Percentiles rank a stretch among this genome's conserved stretches.
These are phyloP conservation scores for Zizania palustris DNA, from an alignment of 202 grass and related monocot genomes.

Conservation along the genomic window DNA sequence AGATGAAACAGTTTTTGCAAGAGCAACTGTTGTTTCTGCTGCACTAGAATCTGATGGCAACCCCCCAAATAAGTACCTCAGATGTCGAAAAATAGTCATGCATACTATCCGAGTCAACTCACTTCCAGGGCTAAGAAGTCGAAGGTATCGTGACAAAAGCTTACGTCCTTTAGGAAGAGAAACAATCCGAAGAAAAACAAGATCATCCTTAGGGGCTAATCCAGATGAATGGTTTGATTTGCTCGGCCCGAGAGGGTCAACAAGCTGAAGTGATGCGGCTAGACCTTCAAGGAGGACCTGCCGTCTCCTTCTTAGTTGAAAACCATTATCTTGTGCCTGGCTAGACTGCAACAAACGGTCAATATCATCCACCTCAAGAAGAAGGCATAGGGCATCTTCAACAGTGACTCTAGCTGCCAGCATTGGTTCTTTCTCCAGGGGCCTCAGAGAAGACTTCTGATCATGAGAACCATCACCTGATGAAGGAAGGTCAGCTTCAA, in stretches of 20 bases:
- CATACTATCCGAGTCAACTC: slow-evolving; percentile 86
- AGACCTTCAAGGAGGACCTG: slow-evolving; percentile 93
- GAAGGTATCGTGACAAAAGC: slow-evolving; percentile 73
- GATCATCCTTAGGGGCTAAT: slow-evolving; percentile 76
- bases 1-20: slow-evolving; percentile 68
- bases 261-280: slow-evolving; percentile 84
- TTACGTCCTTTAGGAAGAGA: slow-evolving; percentile 92
- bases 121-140: slow-evolving; percentile 76
- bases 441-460: slow-evolving; percentile 67
- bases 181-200: slow-evolving; percentile 89
- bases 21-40: slow-evolving; percentile 77
- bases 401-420: slow-evolving; percentile 85
- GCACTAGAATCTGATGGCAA: slow-evolving; percentile 70
- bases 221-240: slow-evolving; percentile 72
- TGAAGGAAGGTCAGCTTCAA: slow-evolving; percentile 70
- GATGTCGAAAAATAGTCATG: slow-evolving; percentile 95
- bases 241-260: slow-evolving; percentile 71
- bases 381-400: slow-evolving; percentile 83
- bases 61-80: slow-evolving; percentile 93
- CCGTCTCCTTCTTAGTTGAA: slow-evolving; percentile 71
- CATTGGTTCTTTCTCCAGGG: slow-evolving; percentile 87
- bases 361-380: slow-evolving; percentile 97
- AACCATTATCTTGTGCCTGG: slow-evolving; percentile 82
- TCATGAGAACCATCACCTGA: slow-evolving; percentile 55
- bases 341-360: slow-evolving; percentile 78